Base-by-base conservation (phyloP, 805 yeast species). In the Kodamaea laetipori region DNA sequence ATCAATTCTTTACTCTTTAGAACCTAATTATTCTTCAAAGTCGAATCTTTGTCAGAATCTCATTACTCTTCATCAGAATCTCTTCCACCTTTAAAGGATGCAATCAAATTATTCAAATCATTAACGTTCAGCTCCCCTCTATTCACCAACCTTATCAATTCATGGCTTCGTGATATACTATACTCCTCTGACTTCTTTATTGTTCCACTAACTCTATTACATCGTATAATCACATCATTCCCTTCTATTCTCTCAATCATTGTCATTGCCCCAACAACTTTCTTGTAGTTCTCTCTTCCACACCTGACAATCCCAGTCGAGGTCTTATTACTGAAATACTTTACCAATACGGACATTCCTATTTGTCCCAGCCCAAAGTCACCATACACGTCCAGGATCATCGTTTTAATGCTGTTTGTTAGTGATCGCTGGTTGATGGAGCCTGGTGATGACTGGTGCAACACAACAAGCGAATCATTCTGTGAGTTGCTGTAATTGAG, bases 231-330 rank as follows among this genome's bases (percentile, higher is more conserved):
- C 4, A 81, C 76, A 5, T 66, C 64, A 23, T 57, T 56, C 16
- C 75, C 80, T 12, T 73, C 81, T 2, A 89, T 54, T 21, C 66
- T 65, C 30, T 69, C 70, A 8, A 84, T 76, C 37, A 82, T 60
- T 1, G 80, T 67, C 47, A 92, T 60, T 0, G 96, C 87, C 0
- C 84, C 87, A 45, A 87, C 69, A 1, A 88, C 77, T 3, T 77
- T 53, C 34, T 82, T 78, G 39, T 71, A 76, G 44, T 81, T 80
- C 36, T 78, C 85, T 44, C 95, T 63, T 6, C 83, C 76, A 45
- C 92, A 86, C 48, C 96, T 73, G 13, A 92, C 55, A 3, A 90
- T 90, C 0, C 97, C 97, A 0, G 90, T 82, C 0, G 90, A 81
- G 0, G 97, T 90, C 54, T 75, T 76, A 43, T 80, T 80, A 11